Conservation (phyloP, 176 grass and related monocot genomes). For the Triticum monococcum region DNA sequence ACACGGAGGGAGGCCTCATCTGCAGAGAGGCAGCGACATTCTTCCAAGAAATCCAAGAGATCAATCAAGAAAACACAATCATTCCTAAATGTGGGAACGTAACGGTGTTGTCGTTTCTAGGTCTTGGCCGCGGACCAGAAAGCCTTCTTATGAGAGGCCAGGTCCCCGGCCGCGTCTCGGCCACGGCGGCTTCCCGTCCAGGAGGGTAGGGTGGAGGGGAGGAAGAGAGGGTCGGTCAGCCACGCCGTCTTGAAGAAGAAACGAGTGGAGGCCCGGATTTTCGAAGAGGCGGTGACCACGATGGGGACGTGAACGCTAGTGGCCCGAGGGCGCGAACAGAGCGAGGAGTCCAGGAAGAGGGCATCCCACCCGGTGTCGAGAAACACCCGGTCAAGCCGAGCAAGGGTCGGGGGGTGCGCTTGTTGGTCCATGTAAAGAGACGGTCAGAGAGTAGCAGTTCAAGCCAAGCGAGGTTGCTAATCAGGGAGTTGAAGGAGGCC, state of each 20-base stretch:
- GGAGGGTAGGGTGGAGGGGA: neutral
- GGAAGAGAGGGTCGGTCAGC: neutral
- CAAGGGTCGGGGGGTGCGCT: neutral
- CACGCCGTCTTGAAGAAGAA: neutral
- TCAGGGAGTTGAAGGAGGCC: too few species aligned
- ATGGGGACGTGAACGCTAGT: neutral
- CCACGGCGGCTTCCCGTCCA: neutral
- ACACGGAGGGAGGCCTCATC: too few species aligned
- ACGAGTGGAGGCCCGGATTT: neutral
- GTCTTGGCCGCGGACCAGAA: neutral
- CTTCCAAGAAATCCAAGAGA: too few species aligned
- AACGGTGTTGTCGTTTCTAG: too few species aligned
- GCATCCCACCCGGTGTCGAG: neutral
- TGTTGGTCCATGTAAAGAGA: too few species aligned
- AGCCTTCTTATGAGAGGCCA: neutral
- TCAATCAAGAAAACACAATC: too few species aligned
- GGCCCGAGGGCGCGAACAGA: neutral
- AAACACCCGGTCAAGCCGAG: neutral
- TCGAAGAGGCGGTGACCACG: neutral
- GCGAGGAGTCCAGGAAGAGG: neutral
- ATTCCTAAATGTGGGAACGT: too few species aligned
- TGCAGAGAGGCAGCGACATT: too few species aligned
- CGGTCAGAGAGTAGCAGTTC: too few species aligned
- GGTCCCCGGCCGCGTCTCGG: neutral
- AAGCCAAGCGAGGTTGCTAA: too few species aligned